Evolutionary conservation across 495 filamentous ascomycete species (phyloP).

Genomic region (Amorphotheca resinae): DNA sequence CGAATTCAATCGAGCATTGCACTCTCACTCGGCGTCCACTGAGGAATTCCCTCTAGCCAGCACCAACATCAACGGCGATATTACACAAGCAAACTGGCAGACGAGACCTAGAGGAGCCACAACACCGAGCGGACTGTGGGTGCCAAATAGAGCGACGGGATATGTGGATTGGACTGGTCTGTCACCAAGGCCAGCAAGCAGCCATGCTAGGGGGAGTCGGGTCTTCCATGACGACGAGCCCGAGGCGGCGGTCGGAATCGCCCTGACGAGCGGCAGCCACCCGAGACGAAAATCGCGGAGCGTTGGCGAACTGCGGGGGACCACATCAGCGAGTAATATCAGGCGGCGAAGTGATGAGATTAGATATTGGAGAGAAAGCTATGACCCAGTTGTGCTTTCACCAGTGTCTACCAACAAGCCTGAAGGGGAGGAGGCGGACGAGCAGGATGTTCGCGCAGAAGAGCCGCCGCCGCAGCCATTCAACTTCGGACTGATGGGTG

Average conservation of each 20-base stretch:
- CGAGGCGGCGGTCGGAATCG: slow-evolving; percentile 32
- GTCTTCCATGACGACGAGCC: slow-evolving; percentile 7
- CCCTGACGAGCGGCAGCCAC: slow-evolving; percentile 34
- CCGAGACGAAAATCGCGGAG: slow-evolving; percentile 39
- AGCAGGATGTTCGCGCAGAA: slow-evolving; percentile 21
- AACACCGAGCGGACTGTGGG: slow-evolving; percentile 20
- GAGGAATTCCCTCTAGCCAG: slow-evolving; percentile 26
- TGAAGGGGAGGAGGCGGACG: slow-evolving; percentile 26
- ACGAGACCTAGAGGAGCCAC: slow-evolving; percentile 23
- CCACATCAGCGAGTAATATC: slow-evolving; percentile 14
- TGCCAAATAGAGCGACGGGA: slow-evolving; percentile 20
- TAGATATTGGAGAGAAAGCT: slow-evolving; percentile 43
- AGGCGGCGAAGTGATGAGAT: slow-evolving; percentile 45
- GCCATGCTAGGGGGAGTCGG: slow-evolving; percentile 33
- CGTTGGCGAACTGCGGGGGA: slow-evolving; percentile 36
- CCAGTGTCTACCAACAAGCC: slow-evolving; percentile 33
- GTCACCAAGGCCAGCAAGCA: slow-evolving; percentile 40
- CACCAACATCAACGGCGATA: slow-evolving; percentile 30
- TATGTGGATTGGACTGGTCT: slow-evolving; percentile 31
- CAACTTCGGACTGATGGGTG: slow-evolving; percentile 33
- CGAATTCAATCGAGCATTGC: slow-evolving; percentile 37
- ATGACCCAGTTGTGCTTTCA: slow-evolving; percentile 32
- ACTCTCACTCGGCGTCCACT: slow-evolving; percentile 36
- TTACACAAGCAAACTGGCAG: slow-evolving; percentile 24
- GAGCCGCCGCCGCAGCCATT: slow-evolving; percentile 35